Evolutionary conservation across 345 rosid species (phyloP).

Genomic region (Aquilaria yunnanensis): DNA sequence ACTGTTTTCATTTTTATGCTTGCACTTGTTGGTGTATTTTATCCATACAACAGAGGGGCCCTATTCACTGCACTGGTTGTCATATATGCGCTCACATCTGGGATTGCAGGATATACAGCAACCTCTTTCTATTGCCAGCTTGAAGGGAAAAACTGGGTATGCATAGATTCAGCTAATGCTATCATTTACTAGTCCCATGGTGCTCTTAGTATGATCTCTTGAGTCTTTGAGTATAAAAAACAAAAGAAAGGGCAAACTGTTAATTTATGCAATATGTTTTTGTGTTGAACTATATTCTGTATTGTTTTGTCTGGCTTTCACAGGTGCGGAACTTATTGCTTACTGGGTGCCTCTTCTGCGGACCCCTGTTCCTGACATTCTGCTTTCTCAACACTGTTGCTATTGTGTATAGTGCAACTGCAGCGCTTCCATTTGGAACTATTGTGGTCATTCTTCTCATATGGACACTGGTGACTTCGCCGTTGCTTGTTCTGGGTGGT

Average conservation of each 20-base stretch:
- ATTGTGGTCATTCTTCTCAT: constrained; percentile 79
- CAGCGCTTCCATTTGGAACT: constrained; percentile 83
- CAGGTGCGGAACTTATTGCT: constrained; percentile 81
- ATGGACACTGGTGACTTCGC: constrained; percentile 82
- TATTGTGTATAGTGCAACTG: constrained; percentile 74
- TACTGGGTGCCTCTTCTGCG: constrained; percentile 87
- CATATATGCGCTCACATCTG: constrained; percentile 84
- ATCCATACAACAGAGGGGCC: constrained; percentile 93
- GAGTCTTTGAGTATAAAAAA: not conserved
- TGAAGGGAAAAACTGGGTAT: constrained; percentile 89
- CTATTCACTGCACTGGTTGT: constrained; percentile 84
- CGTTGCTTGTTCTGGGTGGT: constrained; percentile 85
- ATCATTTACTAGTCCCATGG: not conserved
- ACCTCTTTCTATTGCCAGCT: constrained; percentile 88
- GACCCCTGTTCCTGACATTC: constrained; percentile 79
- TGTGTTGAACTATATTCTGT: not conserved
- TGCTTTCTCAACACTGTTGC: constrained; percentile 92
- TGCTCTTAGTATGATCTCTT: not conserved
- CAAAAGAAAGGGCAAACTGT: too few relatives aligned
- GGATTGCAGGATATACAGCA: constrained; percentile 80
- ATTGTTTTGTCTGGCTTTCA: not conserved
- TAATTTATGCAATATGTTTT: not conserved
- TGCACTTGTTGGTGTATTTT: constrained; percentile 84
- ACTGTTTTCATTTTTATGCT: constrained; percentile 76
- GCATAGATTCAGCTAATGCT: constrained; percentile 1